Evolutionary conservation across 352 stramenopile genomes (phyloP).

Genomic region (Pythium sp.): DNA sequence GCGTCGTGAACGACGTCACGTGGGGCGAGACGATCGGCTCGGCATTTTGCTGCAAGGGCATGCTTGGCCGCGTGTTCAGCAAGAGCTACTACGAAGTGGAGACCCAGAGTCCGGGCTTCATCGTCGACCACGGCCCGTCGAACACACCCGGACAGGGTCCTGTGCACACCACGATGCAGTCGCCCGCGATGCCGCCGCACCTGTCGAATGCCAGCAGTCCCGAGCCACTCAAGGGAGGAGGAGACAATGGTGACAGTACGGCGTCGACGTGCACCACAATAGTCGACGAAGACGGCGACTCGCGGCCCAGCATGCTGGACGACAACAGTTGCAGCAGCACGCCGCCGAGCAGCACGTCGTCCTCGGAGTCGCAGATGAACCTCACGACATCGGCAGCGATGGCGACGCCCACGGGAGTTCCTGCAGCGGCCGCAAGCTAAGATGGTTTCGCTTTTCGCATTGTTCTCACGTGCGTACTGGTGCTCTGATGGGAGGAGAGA

Average conservation of each 20-base stretch:
- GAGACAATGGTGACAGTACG: neutral
- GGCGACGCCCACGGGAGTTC: constrained; percentile 13
- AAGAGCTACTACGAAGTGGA: constrained; percentile 84
- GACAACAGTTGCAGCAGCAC: constrained; percentile 39
- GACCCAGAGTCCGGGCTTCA: constrained; percentile 68
- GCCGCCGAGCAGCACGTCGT: constrained; percentile 34
- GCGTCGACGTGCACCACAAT: constrained; percentile 19
- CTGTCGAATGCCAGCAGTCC: constrained; percentile 39
- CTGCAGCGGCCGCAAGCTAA: constrained; percentile 27
- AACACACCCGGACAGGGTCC: constrained; percentile 64
- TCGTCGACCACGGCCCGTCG: constrained; percentile 41
- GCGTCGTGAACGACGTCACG: constrained; percentile 45
- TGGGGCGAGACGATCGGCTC: constrained; percentile 58
- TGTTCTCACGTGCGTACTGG: neutral
- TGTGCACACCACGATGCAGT: constrained; percentile 43
- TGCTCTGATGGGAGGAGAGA: neutral
- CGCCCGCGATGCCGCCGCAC: constrained; percentile 42
- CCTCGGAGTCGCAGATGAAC: constrained; percentile 17
- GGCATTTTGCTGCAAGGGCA: constrained; percentile 68
- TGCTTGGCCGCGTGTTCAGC: constrained; percentile 48
- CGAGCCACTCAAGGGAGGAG: constrained; percentile 10
- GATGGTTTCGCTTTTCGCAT: neutral
- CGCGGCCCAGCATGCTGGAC: constrained; percentile 30
- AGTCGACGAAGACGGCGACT: constrained; percentile 28
- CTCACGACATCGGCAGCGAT: constrained; percentile 8